phyloP scores from a whole-genome alignment of 805 yeast genomes.

The Lachancea lanzarotensis region DNA sequence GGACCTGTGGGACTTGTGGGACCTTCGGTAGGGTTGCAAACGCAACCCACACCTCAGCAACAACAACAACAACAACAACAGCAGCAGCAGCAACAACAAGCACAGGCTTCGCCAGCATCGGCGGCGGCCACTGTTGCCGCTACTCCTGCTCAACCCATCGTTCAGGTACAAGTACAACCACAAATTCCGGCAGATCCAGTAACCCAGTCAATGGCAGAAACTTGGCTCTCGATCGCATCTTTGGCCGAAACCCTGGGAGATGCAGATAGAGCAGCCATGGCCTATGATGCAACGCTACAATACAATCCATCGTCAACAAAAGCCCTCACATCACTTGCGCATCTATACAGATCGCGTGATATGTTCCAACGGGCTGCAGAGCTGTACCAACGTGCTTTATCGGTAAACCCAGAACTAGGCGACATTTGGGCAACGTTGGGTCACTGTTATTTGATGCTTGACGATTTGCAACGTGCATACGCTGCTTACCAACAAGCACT shows the following conservation, averaged over 20 bases:
- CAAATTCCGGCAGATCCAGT: constrained; percentile 31
- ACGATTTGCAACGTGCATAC: constrained; percentile 91
- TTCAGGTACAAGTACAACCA: constrained; percentile 11
- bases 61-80: background rate
- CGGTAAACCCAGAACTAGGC: constrained; percentile 78
- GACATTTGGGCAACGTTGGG: constrained; percentile 97
- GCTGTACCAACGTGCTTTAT: constrained; percentile 78
- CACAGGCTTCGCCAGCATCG: background rate
- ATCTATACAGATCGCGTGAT: constrained; percentile 80
- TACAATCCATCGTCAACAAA: constrained; percentile 82
- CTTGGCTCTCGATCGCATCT: constrained; percentile 86
- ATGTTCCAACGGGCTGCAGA: constrained; percentile 93
- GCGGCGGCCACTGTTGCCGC: constrained; percentile 4
- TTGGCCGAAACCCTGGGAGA: constrained; percentile 87
- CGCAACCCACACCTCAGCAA: background rate
- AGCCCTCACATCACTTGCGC: constrained; percentile 80
- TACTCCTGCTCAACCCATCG: constrained; percentile 1
- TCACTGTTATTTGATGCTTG: constrained; percentile 94
- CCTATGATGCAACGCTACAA: constrained; percentile 81
- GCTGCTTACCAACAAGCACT: constrained; percentile 95
- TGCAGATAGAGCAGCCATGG: constrained; percentile 79
- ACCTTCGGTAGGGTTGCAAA: background rate
- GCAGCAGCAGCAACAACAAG: background rate
- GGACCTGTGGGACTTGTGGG: background rate
- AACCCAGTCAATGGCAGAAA: constrained; percentile 58